These are phyloP conservation scores for Globisporangium radiosum DNA, from an alignment of 352 stramenopile genomes.

Conservation along the genomic window DNA sequence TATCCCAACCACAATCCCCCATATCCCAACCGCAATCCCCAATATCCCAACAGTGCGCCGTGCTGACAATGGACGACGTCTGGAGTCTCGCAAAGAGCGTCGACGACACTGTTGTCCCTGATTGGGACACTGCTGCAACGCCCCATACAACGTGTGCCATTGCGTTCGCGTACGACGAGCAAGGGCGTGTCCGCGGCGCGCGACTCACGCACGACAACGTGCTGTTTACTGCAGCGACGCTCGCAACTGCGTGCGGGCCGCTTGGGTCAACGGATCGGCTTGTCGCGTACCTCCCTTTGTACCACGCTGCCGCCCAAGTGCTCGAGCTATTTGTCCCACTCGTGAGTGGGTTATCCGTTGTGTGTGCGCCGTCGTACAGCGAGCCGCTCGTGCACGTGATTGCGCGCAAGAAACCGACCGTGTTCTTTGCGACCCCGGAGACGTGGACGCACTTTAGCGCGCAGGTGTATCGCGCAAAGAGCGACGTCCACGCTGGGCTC, in stretches of 20 bases:
- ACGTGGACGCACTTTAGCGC: slow-evolving; percentile 63
- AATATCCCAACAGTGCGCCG: slow-evolving; percentile 21
- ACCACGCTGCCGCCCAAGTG: slow-evolving; percentile 62
- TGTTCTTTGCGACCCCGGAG: slow-evolving; percentile 75
- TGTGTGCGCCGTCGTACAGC: slow-evolving; percentile 47
- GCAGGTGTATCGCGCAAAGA: slow-evolving; percentile 68
- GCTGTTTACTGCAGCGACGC: slow-evolving; percentile 64
- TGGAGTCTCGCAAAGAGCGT: slow-evolving; percentile 18
- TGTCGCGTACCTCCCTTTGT: slow-evolving; percentile 61
- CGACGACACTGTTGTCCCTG: slow-evolving; percentile 25
- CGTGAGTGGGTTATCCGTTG: slow-evolving; percentile 47
- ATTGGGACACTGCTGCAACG: slow-evolving; percentile 20
- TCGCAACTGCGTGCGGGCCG: slow-evolving; percentile 54
- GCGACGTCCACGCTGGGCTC: slow-evolving; percentile 59
- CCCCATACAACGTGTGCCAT: slow-evolving; percentile 47
- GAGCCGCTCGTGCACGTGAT: slow-evolving; percentile 47
- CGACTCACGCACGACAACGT: slow-evolving; percentile 82
- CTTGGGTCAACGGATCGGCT: slow-evolving; percentile 40
- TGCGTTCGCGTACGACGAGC: slow-evolving; percentile 56
- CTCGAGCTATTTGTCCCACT: slow-evolving; percentile 73
- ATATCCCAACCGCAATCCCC: slow-evolving; percentile 6
- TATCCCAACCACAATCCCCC: no score
- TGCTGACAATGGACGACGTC: slow-evolving; percentile 45
- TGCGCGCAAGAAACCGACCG: slow-evolving; percentile 41
- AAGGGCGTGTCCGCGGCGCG: slow-evolving; percentile 35